Evolutionary conservation across 1,284 basidiomycete genomes (phyloP), one percentile per base, ranked within the genome.

Genomic region (Sanguinoderma infundibulare): DNA sequence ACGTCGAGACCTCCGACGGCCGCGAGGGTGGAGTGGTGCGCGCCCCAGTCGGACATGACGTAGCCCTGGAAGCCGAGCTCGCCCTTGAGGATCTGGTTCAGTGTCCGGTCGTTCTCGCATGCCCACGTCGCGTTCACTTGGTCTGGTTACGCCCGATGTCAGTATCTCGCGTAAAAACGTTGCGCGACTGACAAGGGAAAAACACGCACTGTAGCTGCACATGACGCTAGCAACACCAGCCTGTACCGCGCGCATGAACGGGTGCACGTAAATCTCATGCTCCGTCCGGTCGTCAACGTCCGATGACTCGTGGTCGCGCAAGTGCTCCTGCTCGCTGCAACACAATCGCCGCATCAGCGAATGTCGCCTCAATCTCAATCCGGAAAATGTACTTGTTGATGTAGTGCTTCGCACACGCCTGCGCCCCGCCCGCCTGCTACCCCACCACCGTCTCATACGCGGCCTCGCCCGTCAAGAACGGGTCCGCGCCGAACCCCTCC

Each of bases 401-500:
- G 58, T 83, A 86, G 74, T 94, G 91, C 76, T 95, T 95, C 17
- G 90, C 91, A 63, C 87, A 89, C 9, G 88, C 86, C 70, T 88
- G 90, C 0, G 95, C 89, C 36, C 92, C 92, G 1, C 79, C 81
- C 39, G 79, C 73, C 71, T 95, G 93, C 75, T 94, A 77, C 1
- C 93, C 92, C 24, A 88, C 73, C 62, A 94, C 83, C 2, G 90
- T 93, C 73, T 90, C 86, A 63, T 87, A 91, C 0, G 90, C 86
- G 0, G 85, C 83, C 73, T 90, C 90, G 17, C 91, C 89, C 52
- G 83, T 73, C 42, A 95, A 77, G 77, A 87, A 95, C 0, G 92
- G 91, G 71, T 92, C 89, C 17, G 82, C 87, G 51, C 91, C 89
- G 64, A 92, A 94, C 8, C 91, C 91, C 78, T 96, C 93, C 91